Conservation (phyloP, 345 rosid species). For the Lepidium sativum region DNA sequence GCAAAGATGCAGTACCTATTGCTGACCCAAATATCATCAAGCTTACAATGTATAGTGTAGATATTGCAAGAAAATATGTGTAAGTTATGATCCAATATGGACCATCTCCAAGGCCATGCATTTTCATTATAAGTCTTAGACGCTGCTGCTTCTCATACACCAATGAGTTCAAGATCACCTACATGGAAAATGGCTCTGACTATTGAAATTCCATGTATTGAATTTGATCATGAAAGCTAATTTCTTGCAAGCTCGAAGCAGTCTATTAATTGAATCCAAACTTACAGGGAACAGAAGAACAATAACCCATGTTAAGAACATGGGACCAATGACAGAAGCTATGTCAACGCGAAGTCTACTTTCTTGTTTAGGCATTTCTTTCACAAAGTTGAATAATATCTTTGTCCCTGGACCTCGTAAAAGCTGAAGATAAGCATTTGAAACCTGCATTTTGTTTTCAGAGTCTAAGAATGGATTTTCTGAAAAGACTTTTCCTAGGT, state of each 20-base stretch:
- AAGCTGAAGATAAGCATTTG: slow-evolving; percentile 65
- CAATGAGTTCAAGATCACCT: slow-evolving; percentile 47
- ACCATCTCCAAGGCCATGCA: slow-evolving; percentile 95
- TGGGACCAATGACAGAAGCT: slow-evolving; percentile 72
- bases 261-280: no score
- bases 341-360: slow-evolving; percentile 41
- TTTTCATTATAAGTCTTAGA: slow-evolving; percentile 87
- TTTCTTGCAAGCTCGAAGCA: no score
- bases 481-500: neutral
- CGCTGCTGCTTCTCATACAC: slow-evolving; percentile 81
- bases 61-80: slow-evolving; percentile 61
- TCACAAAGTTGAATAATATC: slow-evolving; percentile 57
- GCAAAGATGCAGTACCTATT: slow-evolving; percentile 38
- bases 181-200: no score
- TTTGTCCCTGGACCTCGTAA: slow-evolving; percentile 41
- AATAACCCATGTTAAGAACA: slow-evolving; percentile 49
- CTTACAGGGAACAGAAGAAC: slow-evolving; percentile 78
- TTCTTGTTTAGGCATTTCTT: slow-evolving; percentile 69
- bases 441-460: slow-evolving; percentile 41
- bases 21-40: slow-evolving; percentile 68
- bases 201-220: no score
- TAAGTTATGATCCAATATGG: slow-evolving; percentile 89
- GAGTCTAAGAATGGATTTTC: slow-evolving; percentile 37
- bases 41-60: slow-evolving; percentile 49
- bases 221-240: no score